A percentile compares a stretch with the other conserved stretches of the same genome.
Evolutionary conservation across 441 rosid species (phyloP).

Genomic region (Hura crepitans): DNA sequence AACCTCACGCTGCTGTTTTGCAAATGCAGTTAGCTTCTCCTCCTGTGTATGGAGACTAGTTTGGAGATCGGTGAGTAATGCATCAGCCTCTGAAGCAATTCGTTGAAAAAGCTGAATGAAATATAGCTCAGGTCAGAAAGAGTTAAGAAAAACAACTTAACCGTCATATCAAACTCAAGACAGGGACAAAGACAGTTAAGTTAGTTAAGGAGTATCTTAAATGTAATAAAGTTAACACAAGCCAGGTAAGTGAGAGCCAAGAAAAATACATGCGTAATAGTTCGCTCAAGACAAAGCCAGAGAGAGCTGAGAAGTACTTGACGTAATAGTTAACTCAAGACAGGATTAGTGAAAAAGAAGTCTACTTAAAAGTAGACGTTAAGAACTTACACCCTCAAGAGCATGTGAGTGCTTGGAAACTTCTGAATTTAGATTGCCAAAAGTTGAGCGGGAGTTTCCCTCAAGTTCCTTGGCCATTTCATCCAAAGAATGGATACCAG

Average conservation of each 20-base stretch:
- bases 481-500: slow-evolving; percentile 71
- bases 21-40: slow-evolving; percentile 69
- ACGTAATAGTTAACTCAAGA: no score
- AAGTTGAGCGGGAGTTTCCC: slow-evolving; percentile 65
- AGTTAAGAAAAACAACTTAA: neutral
- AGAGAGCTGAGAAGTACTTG: no score
- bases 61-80: slow-evolving; percentile 78
- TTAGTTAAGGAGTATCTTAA: neutral
- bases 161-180: neutral
- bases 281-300: no score
- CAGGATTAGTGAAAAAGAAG: neutral
- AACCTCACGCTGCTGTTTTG: slow-evolving; percentile 85
- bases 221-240: no score
- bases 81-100: slow-evolving; percentile 88
- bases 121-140: slow-evolving; percentile 11
- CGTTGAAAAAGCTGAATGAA: slow-evolving; percentile 72
- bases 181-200: neutral
- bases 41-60: slow-evolving; percentile 72
- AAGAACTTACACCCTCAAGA: slow-evolving; percentile 66
- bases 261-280: no score
- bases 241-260: no score
- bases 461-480: slow-evolving; percentile 66
- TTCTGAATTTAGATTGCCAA: slow-evolving; percentile 67
- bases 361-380: neutral
- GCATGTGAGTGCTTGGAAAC: slow-evolving; percentile 77